A percentile compares a stretch with the other conserved stretches of the same genome.
phyloP scores from a whole-genome alignment of 208 protist genomes.

The Strigomonas oncopelti region DNA sequence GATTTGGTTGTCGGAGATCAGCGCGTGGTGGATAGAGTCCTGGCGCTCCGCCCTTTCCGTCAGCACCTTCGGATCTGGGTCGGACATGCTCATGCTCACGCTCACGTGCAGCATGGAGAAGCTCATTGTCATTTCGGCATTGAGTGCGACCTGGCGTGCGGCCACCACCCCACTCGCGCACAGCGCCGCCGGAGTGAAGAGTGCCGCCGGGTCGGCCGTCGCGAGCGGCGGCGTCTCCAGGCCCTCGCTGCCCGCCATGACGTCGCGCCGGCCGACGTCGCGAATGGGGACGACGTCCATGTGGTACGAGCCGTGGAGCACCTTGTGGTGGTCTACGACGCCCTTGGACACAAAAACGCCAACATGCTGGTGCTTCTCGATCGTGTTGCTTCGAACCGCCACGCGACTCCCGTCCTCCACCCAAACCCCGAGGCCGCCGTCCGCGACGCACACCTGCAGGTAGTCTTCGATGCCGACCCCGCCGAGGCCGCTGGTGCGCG shows the following conservation, averaged over 20 bases:
- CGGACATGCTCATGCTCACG: not conserved
- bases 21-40: conserved; percentile 41
- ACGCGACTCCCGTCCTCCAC: conserved; percentile 60
- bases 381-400: conserved; percentile 39
- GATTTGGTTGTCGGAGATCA: conserved; percentile 39
- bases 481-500: conserved; percentile 14
- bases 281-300: conserved; percentile 8
- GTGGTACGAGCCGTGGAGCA: conserved; percentile 30
- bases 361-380: conserved; percentile 49
- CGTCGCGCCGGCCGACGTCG: conserved; percentile 4
- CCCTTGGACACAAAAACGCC: conserved; percentile 58
- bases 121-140: conserved; percentile 10
- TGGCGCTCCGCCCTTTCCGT: conserved; percentile 13
- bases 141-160: conserved; percentile 22
- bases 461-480: conserved; percentile 41
- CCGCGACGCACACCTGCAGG: conserved; percentile 47
- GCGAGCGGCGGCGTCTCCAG: conserved; percentile 32
- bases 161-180: conserved; percentile 34
- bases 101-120: not conserved
- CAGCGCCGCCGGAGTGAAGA: conserved; percentile 39
- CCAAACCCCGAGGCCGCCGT: conserved; percentile 83
- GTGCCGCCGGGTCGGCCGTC: conserved; percentile 20
- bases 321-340: conserved; percentile 47
- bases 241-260: conserved; percentile 1
- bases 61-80: not conserved